Evolutionary conservation across 1,139 yeast species (phyloP).

Genomic region (Geotrichum klebahnii): DNA sequence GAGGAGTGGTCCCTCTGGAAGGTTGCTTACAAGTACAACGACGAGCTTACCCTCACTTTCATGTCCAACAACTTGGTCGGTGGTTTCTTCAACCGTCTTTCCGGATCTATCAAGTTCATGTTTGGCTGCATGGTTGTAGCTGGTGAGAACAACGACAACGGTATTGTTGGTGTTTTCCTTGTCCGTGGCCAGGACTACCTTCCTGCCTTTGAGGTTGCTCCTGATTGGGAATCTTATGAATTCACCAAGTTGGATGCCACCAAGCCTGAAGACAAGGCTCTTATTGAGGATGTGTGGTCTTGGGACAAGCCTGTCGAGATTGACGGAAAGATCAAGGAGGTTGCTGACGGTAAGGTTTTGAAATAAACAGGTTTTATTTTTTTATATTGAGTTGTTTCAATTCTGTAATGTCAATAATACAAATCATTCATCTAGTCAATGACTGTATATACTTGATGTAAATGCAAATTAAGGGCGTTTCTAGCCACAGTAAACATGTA

Average conservation of each 20-base stretch:
- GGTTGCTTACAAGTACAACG: constrained; percentile 96
- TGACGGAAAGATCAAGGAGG: constrained; percentile 62
- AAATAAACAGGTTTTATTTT: constrained; percentile 49
- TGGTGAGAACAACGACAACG: constrained; percentile 98
- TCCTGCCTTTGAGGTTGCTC: constrained; percentile 97
- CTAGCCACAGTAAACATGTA: no score
- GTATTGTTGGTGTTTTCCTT: constrained; percentile 91
- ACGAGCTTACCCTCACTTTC: constrained; percentile 92
- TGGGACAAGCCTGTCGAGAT: constrained; percentile 75
- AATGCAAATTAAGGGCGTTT: no score
- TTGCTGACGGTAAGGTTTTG: constrained; percentile 80
- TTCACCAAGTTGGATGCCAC: constrained; percentile 66
- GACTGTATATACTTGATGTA: neutral
- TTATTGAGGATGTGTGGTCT: constrained; percentile 73
- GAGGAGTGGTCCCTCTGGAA: constrained; percentile 93
- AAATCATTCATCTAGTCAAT: neutral
- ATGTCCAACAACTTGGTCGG: constrained; percentile 98
- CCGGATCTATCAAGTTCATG: constrained; percentile 88
- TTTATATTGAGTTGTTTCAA: neutral
- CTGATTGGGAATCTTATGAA: constrained; percentile 92
- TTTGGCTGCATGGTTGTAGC: constrained; percentile 92
- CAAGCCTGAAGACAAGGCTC: constrained; percentile 63
- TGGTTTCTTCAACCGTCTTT: constrained; percentile 95
- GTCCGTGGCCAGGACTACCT: constrained; percentile 88
- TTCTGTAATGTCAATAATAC: neutral